phyloP scores from a whole-genome alignment of 257 asterid genomes.

The Verbascum thapsus region DNA sequence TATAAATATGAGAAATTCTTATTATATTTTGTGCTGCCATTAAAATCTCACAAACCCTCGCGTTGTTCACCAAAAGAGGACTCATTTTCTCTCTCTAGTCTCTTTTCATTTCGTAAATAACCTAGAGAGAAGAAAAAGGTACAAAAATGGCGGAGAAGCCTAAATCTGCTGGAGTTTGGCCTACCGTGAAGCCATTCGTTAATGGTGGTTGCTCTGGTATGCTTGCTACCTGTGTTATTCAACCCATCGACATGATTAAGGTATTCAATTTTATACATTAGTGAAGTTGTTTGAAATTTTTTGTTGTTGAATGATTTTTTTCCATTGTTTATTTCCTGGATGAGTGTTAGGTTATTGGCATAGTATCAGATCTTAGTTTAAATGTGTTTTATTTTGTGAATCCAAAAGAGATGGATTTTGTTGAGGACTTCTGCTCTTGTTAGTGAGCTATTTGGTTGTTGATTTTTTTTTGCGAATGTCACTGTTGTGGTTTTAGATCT shows the following conservation, averaged over 20 bases:
- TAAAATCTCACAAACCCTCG: too few species aligned
- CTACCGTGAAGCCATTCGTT: slow-evolving; percentile 80
- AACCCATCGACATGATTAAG: slow-evolving; percentile 65
- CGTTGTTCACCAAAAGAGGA: too few species aligned
- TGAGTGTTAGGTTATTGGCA: slow-evolving; percentile 18
- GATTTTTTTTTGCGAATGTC: neutral
- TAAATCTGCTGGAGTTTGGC: slow-evolving; percentile 74
- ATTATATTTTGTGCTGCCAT: too few species aligned
- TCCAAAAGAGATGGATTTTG: slow-evolving; percentile 1
- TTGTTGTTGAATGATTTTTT: neutral
- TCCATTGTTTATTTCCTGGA: neutral
- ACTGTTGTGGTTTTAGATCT: slow-evolving; percentile 22
- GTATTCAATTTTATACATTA: too few species aligned
- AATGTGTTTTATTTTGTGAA: slow-evolving; percentile 17
- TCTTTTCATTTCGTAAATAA: neutral
- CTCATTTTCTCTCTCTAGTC: too few species aligned
- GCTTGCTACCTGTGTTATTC: slow-evolving; percentile 87
- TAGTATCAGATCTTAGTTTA: slow-evolving; percentile 39
- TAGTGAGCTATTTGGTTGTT: neutral
- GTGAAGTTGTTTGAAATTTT: too few species aligned
- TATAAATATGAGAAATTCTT: neutral
- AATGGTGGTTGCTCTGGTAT: slow-evolving; percentile 95
- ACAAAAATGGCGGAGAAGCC: slow-evolving; percentile 6
- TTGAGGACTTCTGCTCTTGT: too few species aligned
- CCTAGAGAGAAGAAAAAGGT: neutral